Evolutionary conservation across 169 alveolate species (phyloP).

Genomic region (Pseudocohnilembus persalinus): DNA sequence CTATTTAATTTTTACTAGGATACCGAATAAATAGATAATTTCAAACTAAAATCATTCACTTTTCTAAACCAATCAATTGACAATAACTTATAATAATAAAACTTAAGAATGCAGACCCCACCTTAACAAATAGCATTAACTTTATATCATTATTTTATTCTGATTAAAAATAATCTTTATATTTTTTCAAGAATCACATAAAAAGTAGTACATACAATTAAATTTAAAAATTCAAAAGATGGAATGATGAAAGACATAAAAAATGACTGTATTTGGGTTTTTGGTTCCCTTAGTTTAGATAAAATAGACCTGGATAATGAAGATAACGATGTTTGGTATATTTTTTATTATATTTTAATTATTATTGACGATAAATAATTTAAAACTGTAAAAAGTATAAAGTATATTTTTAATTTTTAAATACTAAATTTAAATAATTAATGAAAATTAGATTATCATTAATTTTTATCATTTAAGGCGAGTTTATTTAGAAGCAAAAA

Average conservation of each 20-base stretch:
- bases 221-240: neutral
- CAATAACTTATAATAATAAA: neutral
- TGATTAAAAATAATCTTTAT: neutral
- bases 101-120: neutral
- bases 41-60: neutral
- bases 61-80: too few relatives aligned
- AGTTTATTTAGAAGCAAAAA: neutral
- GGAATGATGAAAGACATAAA: neutral
- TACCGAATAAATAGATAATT: neutral
- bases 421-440: too few relatives aligned
- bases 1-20: neutral
- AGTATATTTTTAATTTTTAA: too few relatives aligned
- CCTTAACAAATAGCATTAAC: neutral
- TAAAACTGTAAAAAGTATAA: too few relatives aligned
- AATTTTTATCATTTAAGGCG: neutral
- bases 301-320: neutral
- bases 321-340: neutral
- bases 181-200: neutral
- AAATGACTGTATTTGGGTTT: neutral
- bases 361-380: too few relatives aligned
- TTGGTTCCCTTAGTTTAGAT: neutral
- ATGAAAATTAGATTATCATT: neutral
- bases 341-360: too few relatives aligned
- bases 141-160: neutral
- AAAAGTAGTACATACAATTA: neutral